Evolutionary conservation across 345 rosid genomes (phyloP).

Genomic region (Pelargonium nanum): DNA sequence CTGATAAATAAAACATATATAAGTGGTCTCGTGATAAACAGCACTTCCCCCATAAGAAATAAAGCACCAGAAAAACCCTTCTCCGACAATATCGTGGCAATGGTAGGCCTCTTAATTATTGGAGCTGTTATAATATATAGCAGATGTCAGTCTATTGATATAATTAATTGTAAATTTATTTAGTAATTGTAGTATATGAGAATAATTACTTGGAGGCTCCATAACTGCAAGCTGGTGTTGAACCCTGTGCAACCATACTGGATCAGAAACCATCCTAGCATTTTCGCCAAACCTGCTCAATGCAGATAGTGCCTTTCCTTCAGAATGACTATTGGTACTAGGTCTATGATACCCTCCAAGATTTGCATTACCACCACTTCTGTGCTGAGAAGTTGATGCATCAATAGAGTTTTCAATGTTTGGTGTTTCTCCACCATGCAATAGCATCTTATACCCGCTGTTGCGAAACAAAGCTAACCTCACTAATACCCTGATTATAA

Average conservation of each 20-base stretch:
- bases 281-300: conserved; percentile 68
- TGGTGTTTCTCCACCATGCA: conserved; percentile 78
- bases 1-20: conserved; percentile 76
- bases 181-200: background rate
- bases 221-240: conserved; percentile 54
- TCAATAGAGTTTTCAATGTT: conserved; percentile 40
- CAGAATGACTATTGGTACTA: conserved; percentile 26
- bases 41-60: conserved; percentile 57
- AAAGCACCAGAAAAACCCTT: conserved; percentile 57
- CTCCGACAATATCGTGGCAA: conserved; percentile 50
- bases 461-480: conserved; percentile 61
- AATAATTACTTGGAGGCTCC: conserved; percentile 36
- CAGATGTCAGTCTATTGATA: conserved; percentile 8
- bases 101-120: conserved; percentile 28
- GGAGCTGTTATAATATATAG: conserved; percentile 23
- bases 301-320: conserved; percentile 78
- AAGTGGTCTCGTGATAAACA: conserved; percentile 77
- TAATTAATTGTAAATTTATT: no score
- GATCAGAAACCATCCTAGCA: conserved; percentile 46
- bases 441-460: conserved; percentile 86
- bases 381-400: conserved; percentile 25
- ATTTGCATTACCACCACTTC: conserved; percentile 12
- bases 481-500: conserved; percentile 46
- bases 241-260: conserved; percentile 46
- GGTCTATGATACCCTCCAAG: conserved; percentile 22